Base-by-base conservation (phyloP, 768 basidiomycete species). In the Hydnum rufescens region DNA sequence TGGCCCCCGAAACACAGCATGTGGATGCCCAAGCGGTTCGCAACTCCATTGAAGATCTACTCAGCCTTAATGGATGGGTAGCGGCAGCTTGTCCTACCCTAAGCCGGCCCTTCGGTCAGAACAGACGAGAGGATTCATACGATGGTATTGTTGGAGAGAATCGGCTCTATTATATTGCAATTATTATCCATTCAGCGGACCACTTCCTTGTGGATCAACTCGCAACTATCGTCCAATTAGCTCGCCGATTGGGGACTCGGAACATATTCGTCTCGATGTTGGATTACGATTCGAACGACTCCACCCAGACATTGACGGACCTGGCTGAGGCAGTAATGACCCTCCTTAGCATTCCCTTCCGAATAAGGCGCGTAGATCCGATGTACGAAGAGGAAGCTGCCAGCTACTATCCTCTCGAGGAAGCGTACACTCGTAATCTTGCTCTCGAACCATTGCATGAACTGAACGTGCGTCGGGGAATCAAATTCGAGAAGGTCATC, bases 161-260 rank as follows among this genome's bases (percentile, higher is more conserved):
- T 59, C 80, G 82, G 58, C 71, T 96, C 18, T 99, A 96, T 71
- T 99, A 81, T 64, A 75, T 99, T 57, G 92, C 88, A 53, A 82
- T 97, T 59, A 77, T 92, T 57, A 84, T 99, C 43, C 93, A 99
- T 65, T 93, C 89, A 3, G 95, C 95, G 2, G 95, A 99, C 70
- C 95, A 99, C 64, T 99, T 99, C 69, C 77, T 97, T 51, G 86
- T 96, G 58, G 95, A 97, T 68, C 95, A 99, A 64, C 79, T 99
- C 44, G 88, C 95, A 19, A 87, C 95, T 59, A 97, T 99, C 58
- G 84, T 99, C 5, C 95, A 99, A 64, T 76, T 99, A 62, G 86
- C 86, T 0, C 81, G 81, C 60, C 80, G 90, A 5, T 75, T 97
- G 6, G 95, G 95, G 2, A 78, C 85, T 3, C 71, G 76, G 50